These are phyloP conservation scores for Millerozyma acaciae DNA, from an alignment of 805 yeast genomes.

Conservation along the genomic window DNA sequence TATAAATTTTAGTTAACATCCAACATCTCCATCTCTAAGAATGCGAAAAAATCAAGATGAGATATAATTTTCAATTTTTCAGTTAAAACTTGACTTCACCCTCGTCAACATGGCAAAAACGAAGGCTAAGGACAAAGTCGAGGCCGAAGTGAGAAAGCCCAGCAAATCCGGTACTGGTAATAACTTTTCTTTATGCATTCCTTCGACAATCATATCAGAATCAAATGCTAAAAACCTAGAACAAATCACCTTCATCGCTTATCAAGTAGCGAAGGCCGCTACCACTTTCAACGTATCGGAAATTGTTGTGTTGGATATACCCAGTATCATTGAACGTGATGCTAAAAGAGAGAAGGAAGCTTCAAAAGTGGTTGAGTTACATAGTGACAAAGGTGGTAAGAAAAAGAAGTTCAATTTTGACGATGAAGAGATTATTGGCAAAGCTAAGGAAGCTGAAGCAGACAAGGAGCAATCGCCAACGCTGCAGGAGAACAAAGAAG, in stretches of 20 bases:
- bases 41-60: too few species aligned
- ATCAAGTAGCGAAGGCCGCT: constrained; percentile 77
- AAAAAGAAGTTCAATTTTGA: constrained; percentile 29
- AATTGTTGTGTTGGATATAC: constrained; percentile 63
- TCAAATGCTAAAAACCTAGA: constrained; percentile 60
- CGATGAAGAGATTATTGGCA: constrained; percentile 26
- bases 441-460: constrained; percentile 15
- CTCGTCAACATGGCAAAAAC: constrained; percentile 21
- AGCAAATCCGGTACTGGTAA: constrained; percentile 18
- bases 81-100: too few species aligned
- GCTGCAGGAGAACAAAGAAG: constrained; percentile 10
- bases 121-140: constrained; percentile 15
- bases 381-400: constrained; percentile 21
- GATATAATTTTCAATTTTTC: neutral
- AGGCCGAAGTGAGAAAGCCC: constrained; percentile 27
- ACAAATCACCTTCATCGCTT: constrained; percentile 68
- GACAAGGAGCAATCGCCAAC: constrained; percentile 7
- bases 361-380: constrained; percentile 17
- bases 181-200: constrained; percentile 64
- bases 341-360: constrained; percentile 18
- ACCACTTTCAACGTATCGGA: constrained; percentile 70
- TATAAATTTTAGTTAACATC: neutral
- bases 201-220: constrained; percentile 56
- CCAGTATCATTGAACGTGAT: constrained; percentile 17
- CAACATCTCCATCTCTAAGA: too few species aligned